Percentiles rank a stretch among this genome's conserved stretches.
Evolutionary conservation across 768 basidiomycete genomes (phyloP).

Genomic region (Amanita exitialis): DNA sequence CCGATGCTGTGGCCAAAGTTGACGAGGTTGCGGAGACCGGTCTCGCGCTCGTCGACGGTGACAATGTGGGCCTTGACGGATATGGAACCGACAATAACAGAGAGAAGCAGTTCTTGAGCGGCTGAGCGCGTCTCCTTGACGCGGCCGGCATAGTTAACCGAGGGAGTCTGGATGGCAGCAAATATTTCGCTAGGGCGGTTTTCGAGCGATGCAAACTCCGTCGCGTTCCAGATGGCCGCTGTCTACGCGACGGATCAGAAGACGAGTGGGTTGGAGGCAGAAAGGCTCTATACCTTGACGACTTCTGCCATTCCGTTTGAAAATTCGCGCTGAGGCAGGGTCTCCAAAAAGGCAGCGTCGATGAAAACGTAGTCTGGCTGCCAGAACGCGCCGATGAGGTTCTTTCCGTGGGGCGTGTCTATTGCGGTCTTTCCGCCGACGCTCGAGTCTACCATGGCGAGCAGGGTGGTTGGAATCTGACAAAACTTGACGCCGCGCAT

Average conservation of each 20-base stretch:
- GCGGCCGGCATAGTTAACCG: slow-evolving; percentile 45
- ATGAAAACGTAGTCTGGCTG: slow-evolving; percentile 97
- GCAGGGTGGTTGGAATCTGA: slow-evolving; percentile 92
- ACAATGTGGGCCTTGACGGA: slow-evolving; percentile 96
- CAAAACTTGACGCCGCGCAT: slow-evolving; percentile 96
- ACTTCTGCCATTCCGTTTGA: slow-evolving; percentile 99
- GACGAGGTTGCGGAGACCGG: slow-evolving; percentile 94
- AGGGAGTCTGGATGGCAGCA: slow-evolving; percentile 71
- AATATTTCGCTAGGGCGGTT: slow-evolving; percentile 78
- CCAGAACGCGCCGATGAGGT: slow-evolving; percentile 97
- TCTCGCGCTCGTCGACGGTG: slow-evolving; percentile 93
- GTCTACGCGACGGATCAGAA: slow-evolving; percentile 42
- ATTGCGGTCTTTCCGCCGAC: slow-evolving; percentile 99
- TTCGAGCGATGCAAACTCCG: slow-evolving; percentile 83
- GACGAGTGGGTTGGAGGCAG: not conserved
- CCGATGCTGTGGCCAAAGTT: slow-evolving; percentile 99
- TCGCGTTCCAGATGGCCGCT: slow-evolving; percentile 96
- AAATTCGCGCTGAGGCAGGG: slow-evolving; percentile 85
- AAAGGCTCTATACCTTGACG: slow-evolving; percentile 60
- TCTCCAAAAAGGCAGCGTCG: slow-evolving; percentile 92
- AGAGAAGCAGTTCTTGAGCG: slow-evolving; percentile 79
- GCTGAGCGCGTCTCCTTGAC: slow-evolving; percentile 55
- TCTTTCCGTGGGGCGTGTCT: slow-evolving; percentile 96
- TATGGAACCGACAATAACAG: slow-evolving; percentile 87
- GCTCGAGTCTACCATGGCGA: slow-evolving; percentile 98